Percentiles rank a stretch among this genome's conserved stretches.
phyloP scores from a whole-genome alignment of 306 rosid species.

The Abrus precatorius region DNA sequence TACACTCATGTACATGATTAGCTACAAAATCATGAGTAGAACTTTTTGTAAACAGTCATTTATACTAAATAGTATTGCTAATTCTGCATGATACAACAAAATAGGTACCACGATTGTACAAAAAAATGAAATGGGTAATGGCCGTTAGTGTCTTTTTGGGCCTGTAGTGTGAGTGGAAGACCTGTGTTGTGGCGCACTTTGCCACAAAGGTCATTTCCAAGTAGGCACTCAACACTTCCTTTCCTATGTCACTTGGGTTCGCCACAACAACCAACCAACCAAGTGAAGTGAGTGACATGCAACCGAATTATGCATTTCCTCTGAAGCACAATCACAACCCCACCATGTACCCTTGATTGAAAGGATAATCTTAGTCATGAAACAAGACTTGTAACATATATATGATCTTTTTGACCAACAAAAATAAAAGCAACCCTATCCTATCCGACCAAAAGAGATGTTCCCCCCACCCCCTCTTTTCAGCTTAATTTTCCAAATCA shows the following conservation, averaged over 20 bases:
- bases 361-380: conserved; percentile 41
- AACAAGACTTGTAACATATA: conserved; percentile 13
- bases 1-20: not conserved
- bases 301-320: conserved; percentile 46
- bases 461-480: conserved; percentile 25
- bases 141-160: not conserved
- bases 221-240: conserved; percentile 21
- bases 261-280: conserved; percentile 49
- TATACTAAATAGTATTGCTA: not conserved
- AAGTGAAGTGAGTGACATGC: conserved; percentile 46
- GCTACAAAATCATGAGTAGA: not conserved
- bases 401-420: conserved; percentile 51
- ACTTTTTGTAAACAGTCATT: not conserved
- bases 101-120: not conserved
- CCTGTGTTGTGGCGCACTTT: conserved; percentile 41
- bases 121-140: not conserved
- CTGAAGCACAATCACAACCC: conserved; percentile 37
- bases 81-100: not conserved
- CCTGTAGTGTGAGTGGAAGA: conserved; percentile 20
- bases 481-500: conserved; percentile 46
- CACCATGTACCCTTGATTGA: conserved; percentile 27
- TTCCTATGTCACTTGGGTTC: conserved; percentile 33
- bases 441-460: conserved; percentile 57
- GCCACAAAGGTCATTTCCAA: conserved; percentile 41
- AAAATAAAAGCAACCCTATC: conserved; percentile 48